Evolutionary conservation across 495 filamentous ascomycete species (phyloP).

Genomic region (Echria macrotheca): DNA sequence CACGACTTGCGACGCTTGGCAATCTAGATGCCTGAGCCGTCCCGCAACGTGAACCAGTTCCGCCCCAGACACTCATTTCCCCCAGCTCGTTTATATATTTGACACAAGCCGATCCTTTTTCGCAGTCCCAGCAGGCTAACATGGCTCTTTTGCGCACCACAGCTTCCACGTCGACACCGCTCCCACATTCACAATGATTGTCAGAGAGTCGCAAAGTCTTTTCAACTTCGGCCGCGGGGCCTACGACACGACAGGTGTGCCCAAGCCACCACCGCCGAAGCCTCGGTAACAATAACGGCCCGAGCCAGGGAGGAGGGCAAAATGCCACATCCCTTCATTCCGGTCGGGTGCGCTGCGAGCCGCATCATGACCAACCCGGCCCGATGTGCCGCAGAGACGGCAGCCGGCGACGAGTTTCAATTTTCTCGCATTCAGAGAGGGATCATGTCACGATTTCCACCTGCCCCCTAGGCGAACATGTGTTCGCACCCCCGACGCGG

Average conservation of each 20-base stretch:
- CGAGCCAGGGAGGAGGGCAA: not conserved
- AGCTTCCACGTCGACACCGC: constrained; percentile 14
- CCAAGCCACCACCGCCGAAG: constrained; percentile 52
- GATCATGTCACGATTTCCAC: constrained; percentile 1
- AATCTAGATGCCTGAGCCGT: not conserved
- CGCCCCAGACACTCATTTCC: not conserved
- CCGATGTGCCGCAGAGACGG: constrained; percentile 3
- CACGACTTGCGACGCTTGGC: constrained; percentile 8
- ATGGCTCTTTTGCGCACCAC: too few species aligned
- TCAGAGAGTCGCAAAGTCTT: constrained; percentile 36
- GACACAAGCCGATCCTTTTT: not conserved
- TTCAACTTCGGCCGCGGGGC: constrained; percentile 52
- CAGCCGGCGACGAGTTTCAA: not conserved
- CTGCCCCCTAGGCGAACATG: not conserved
- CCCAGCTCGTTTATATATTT: constrained; percentile 11
- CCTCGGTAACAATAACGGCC: constrained; percentile 35
- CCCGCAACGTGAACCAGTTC: not conserved
- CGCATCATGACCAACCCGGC: constrained; percentile 2
- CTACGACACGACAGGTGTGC: constrained; percentile 52
- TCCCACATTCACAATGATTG: constrained; percentile 42
- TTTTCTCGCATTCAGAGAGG: not conserved
- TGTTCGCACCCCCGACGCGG: constrained; percentile 2
- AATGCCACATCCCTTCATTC: constrained; percentile 18
- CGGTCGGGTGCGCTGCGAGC: constrained; percentile 6
- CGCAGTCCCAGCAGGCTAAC: too few species aligned